Base-by-base conservation (phyloP, 495 filamentous ascomycete genomes). In the Daldinia bambusicola region DNA sequence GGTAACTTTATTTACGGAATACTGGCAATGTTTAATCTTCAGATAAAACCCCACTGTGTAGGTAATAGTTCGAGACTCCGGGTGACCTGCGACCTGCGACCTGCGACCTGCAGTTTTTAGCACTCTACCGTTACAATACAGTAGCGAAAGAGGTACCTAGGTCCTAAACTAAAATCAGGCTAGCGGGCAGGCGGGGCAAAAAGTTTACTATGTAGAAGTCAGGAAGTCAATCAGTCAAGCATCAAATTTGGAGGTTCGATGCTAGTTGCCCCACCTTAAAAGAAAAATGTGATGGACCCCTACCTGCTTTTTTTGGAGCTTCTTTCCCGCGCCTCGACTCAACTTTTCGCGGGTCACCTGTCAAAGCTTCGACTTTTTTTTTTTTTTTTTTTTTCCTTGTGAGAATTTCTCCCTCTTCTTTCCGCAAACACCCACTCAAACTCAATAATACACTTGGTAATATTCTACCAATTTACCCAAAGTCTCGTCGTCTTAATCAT, bases 341-440 rank as follows among this genome's bases (percentile, higher is more conserved):
- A 32, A 30, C 50, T 53, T 56, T 34, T 22, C 32, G 31, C 8
- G 32, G n/a, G 53, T 37, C 16, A 36, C 53, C 53, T 7, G 16
- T 32, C 40, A 55, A 56, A 62, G 57, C 31, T 55, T 16, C 38
- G 22, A 16, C n/a, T 56, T 56, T 56, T n/a, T n/a, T n/a, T n/a
- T n/a, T n/a, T n/a, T n/a, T n/a, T n/a, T n/a, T n/a, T n/a, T n/a
- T n/a, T 36, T 56, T 6, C 32, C 2, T 34, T 22, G 43, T 56
- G 85, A 50, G 83, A 70, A 62, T 59, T 66, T n/a, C 60, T 75
- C 13, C 59, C 73, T 63, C 14, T 53, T 65, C 31, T 31, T 65
- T 40, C 31, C 18, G 20, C 26, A 57, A 57, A 57, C 34, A 51
- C 52, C 34, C 9, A 40, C 63, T 3, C 2, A 36, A 36, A 7